Evolutionary conservation across 192 early-diverging fungal species (phyloP), one percentile per base, ranked within the genome.

Genomic region (Mortierella hygrophila): DNA sequence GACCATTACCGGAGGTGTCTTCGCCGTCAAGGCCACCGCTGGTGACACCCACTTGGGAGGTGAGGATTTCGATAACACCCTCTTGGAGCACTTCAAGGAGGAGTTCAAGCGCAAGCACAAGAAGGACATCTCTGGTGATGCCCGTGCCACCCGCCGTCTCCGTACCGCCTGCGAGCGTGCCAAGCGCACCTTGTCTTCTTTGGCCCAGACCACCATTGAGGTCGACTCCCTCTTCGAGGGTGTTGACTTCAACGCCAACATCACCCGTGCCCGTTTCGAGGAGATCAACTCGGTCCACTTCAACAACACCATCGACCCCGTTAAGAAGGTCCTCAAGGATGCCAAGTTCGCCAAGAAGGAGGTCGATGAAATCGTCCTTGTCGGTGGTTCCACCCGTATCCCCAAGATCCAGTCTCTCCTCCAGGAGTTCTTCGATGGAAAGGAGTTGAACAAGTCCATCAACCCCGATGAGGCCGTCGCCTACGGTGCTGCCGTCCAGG

Each of bases 381-480:
- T 96, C 68, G 96, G 97, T 82, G 97, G 97, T 70, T 97, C 96
- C 52, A 97, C 97, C 70, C 96, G 96, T 89, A 98, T 98, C 87
- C 97, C 97, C 91, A 97, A 96, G 91, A 93, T 98, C 88, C 94
- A 96, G 91, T 84, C 94, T 44, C 90, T 97, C 38, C 90, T 97
- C 75, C 89, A 94, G 89, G 92, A 94, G 74, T 94, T 93, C 89
- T 97, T 97, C 72, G 91, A 93, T 82, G 94, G 94, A 82, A 96
- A 96, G 93, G 92, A 95, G 90, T 90, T 92, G 78, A 95, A 94
- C 90, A 96, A 95, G 93, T 93, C 95, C 72, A 97, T 98, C 93
- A 99, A 99, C 95, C 97, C 97, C 81, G 97, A 99, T 91, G 97
- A 99, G 91, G 96, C 96, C 49, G 96, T 98, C 42, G 97, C 96